phyloP scores from a whole-genome alignment of 768 basidiomycete species.

The Dentipellis sp. region DNA sequence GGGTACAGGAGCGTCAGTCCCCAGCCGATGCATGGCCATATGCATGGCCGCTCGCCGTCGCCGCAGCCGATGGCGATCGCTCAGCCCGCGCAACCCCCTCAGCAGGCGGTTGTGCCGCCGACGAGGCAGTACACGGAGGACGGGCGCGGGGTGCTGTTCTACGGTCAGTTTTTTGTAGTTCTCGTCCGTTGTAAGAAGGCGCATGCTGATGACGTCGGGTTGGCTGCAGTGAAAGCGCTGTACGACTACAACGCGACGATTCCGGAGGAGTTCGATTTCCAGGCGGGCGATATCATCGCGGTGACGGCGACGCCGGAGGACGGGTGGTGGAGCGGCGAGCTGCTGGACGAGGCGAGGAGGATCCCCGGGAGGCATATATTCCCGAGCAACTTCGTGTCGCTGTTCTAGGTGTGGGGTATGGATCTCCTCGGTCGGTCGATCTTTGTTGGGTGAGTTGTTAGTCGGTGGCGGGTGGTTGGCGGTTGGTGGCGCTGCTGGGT shows the following conservation, averaged over 20 bases:
- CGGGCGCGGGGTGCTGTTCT: slow-evolving; percentile 78
- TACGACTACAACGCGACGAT: slow-evolving; percentile 82
- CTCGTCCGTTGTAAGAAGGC: slow-evolving; percentile 1
- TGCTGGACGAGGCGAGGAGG: slow-evolving; percentile 68
- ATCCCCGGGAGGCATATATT: slow-evolving; percentile 69
- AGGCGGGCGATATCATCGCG: slow-evolving; percentile 89
- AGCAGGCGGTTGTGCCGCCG: slow-evolving; percentile 25
- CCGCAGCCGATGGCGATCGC: slow-evolving; percentile 29
- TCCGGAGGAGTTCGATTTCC: slow-evolving; percentile 95
- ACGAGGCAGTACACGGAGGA: slow-evolving; percentile 77
- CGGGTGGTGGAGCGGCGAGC: slow-evolving; percentile 95
- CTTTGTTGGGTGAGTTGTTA: no score
- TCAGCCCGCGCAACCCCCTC: slow-evolving; percentile 9
- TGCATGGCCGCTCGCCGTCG: slow-evolving; percentile 35
- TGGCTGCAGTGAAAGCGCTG: slow-evolving; percentile 66
- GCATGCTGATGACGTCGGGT: slow-evolving; percentile 3
- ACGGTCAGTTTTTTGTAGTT: slow-evolving; percentile 44
- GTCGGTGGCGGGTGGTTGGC: no score
- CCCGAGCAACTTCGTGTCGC: slow-evolving; percentile 82
- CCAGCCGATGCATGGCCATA: slow-evolving; percentile 13
- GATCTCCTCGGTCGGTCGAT: no score
- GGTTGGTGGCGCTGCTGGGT: no score
- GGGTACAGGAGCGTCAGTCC: slow-evolving; percentile 37
- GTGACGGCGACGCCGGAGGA: slow-evolving; percentile 92
- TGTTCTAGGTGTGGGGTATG: slow-evolving; percentile 38